These are phyloP conservation scores for Tulasnella sp. DNA, from an alignment of 768 basidiomycete species.

Conservation along the genomic window DNA sequence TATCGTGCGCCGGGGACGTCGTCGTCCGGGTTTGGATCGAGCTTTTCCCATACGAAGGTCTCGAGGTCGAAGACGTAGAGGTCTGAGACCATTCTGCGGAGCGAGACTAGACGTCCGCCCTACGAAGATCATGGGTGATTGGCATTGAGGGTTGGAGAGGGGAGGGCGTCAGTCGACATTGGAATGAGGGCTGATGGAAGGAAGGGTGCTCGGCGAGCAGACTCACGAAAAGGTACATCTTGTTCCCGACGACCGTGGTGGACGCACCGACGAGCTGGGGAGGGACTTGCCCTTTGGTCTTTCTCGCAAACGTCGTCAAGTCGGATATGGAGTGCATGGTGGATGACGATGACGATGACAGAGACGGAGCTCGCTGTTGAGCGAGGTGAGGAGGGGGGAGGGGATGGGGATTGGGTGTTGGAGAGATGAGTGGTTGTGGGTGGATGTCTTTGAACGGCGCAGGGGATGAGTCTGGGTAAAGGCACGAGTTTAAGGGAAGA, in stretches of 20 bases:
- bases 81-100: constrained; percentile 80
- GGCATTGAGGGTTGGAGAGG: background rate
- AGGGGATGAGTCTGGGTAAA: background rate
- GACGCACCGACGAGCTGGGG: constrained; percentile 84
- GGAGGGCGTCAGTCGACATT: background rate
- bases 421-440: background rate
- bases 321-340: constrained; percentile 76
- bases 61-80: constrained; percentile 83
- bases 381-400: background rate
- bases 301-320: constrained; percentile 74
- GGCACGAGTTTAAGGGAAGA: background rate
- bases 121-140: constrained; percentile 22
- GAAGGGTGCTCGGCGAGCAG: no score
- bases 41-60: constrained; percentile 66
- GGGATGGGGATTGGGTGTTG: background rate
- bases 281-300: constrained; percentile 77
- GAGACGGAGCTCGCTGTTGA: background rate
- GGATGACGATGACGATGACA: background rate
- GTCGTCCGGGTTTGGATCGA: constrained; percentile 50
- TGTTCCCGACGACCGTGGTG: constrained; percentile 78
- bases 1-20: constrained; percentile 75
- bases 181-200: background rate
- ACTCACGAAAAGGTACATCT: constrained; percentile 82
- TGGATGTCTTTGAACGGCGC: background rate
- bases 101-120: constrained; percentile 81